Conservation (phyloP, 164 flowering plant genomes). For the Santalum album region DNA sequence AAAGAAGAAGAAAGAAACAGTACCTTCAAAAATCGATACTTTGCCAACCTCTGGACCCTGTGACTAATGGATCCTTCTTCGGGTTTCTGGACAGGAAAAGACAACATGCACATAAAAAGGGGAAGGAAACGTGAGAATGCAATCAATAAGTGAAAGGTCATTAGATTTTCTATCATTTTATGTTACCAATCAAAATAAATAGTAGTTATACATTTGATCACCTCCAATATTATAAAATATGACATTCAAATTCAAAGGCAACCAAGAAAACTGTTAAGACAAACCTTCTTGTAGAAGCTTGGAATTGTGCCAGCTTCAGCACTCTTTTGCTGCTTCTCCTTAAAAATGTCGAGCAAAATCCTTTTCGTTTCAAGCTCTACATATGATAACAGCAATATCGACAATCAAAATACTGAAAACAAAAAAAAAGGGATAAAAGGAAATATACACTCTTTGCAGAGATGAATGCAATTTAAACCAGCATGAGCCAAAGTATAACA, state of each 20-base stretch:
- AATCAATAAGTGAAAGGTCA: neutral
- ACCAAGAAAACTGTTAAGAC: constrained; percentile 4
- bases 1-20: neutral
- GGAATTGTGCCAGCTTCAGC: constrained; percentile 85
- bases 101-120: constrained; percentile 1
- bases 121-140: neutral
- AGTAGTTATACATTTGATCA: neutral
- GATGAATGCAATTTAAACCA: no score
- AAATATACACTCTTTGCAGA: neutral
- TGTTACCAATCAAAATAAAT: no score
- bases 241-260: neutral
- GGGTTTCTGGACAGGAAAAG: constrained; percentile 56
- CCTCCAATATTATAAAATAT: neutral
- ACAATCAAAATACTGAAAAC: neutral
- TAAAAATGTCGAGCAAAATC: constrained; percentile 86
- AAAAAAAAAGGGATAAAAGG: neutral
- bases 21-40: constrained; percentile 86
- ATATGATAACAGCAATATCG: constrained; percentile 7
- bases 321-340: constrained; percentile 87
- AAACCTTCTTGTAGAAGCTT: constrained; percentile 85
- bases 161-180: neutral
- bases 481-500: no score
- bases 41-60: constrained; percentile 86
- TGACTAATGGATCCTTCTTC: constrained; percentile 95
- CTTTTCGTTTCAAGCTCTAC: constrained; percentile 94